A percentile compares a stretch with the other conserved stretches of the same genome.
These are phyloP conservation scores for Xylona heveae DNA, from an alignment of 495 filamentous ascomycete species.

Conservation along the genomic window DNA sequence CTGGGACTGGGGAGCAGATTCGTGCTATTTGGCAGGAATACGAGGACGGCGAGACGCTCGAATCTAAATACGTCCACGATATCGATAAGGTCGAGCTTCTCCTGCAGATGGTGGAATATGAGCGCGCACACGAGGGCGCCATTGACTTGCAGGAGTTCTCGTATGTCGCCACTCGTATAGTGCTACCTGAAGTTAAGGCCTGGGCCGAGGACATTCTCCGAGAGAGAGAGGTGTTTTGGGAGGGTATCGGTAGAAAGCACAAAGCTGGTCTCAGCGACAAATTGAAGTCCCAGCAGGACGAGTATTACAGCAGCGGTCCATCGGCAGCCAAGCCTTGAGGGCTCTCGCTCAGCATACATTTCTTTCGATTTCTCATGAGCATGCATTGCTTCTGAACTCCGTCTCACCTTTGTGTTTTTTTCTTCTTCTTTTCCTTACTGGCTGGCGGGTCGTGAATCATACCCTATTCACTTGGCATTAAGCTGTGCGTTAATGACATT, in stretches of 20 bases:
- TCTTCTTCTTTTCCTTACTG: no score
- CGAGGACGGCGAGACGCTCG: slow-evolving; percentile 61
- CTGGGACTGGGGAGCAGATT: slow-evolving; percentile 42
- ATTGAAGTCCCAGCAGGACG: neutral
- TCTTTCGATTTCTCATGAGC: no score
- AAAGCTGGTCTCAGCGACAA: neutral
- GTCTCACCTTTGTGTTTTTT: no score
- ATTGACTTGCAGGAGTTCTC: slow-evolving; percentile 71
- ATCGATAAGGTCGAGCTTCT: slow-evolving; percentile 91
- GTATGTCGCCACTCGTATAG: slow-evolving; percentile 49
- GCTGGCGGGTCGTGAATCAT: no score
- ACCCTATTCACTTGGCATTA: no score
- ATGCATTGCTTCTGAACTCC: no score
- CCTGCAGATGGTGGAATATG: slow-evolving; percentile 92
- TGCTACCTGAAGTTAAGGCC: slow-evolving; percentile 50
- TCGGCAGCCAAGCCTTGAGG: no score
- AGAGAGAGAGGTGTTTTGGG: slow-evolving; percentile 64
- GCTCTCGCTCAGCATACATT: no score
- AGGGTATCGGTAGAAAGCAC: slow-evolving; percentile 10
- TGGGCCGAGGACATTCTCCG: slow-evolving; percentile 59
- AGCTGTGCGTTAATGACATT: no score
- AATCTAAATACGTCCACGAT: slow-evolving; percentile 83
- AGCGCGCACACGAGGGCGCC: slow-evolving; percentile 39
- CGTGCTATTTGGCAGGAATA: slow-evolving; percentile 78
- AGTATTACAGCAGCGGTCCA: neutral